Base-by-base conservation (phyloP, 2,329 filamentous ascomycete genomes). In the Aspergillus vadensis region DNA sequence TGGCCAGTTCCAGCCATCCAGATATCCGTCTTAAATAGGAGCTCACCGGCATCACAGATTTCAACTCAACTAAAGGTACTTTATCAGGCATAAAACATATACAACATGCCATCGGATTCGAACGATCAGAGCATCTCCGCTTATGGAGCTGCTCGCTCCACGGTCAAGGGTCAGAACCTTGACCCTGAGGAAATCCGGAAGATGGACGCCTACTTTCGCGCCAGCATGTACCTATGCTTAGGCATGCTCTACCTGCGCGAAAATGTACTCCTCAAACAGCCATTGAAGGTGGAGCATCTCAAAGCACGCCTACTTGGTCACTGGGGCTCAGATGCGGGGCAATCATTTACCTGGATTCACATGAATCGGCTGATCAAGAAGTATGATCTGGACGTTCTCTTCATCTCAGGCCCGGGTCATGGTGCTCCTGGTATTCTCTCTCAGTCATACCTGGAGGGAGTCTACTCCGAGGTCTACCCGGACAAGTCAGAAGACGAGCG, bases 311-410 rank as follows among this genome's bases (percentile, higher is more conserved):
- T 92, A 8, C 81, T 93, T 2, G 90, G 90, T 41, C 90, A 93
- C 72, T 93, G 91, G 82, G 90, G 90, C 57, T 91, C 88, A 2
- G 89, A 90, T 53, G 87, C 90, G n/a, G 90, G 90, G 14, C 90
- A 92, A 75, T 87, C 89, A 60, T 92, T 93, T 76, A 90, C 89
- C 36, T 92, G 88, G 75, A 90, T 92, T 79, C 90, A 92, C 77
- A 89, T 91, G 82, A 92, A 92, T 76, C 87, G 89, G 36, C 79
- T 92, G 61, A 91, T 92, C 81, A 91, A 90, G 76, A 92, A 92
- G 76, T 90, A 91, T 70, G 85, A 91, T 65, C 78, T 92, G 53
- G 83, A 93, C 69, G 83, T 85, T 30, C 82, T 91, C 67, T 92
- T 91, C 73, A 81, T 93, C 60, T 91, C 88, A 2, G 90, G 90